Base-by-base conservation (phyloP, 1,284 basidiomycete species). In the Leucoagaricus sp. region DNA sequence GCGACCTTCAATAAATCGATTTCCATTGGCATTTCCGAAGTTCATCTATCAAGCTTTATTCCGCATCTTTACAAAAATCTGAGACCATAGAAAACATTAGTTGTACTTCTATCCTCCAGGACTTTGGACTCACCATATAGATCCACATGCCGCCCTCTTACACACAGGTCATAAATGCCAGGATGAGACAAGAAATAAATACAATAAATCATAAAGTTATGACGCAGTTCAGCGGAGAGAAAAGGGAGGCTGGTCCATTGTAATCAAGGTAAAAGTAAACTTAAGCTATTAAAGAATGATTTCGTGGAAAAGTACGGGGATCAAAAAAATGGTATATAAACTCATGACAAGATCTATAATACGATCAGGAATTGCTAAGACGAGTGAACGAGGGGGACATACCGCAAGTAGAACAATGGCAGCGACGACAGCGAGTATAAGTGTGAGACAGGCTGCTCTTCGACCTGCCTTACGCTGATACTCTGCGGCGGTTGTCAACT, bases 401-500 rank as follows among this genome's bases (percentile, higher is more conserved):
- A 98, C 94, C 65, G 96, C 96, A 36, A 99, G 74, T 29, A 99
- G 77, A 19, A 99, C 94, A 59, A 99, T 78, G n/a, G 85, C 85
- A 23, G 92, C 81, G 13, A 99, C 96, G 59, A 98, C 77, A 29
- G 89, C 86, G 34, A 98, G 77, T 38, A 99, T 85, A 21, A 99
- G 72, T 80, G 96, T 85, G 52, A 99, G 77, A 71, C 95, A 98
- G 2, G 93, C 86, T 57, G 94, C 94, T 21, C 96, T 79, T 38
- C 89, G 83, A 1, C 96, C 96, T 2, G 97, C 96, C 71, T 88
- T 96, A 49, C 94, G 85, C 74, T 99, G 97, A 70, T 98, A 98
- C 31, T 94, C 93, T 61, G 93, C 88, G 1, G 97, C 97, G 10
- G 90, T 91, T 1, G 84, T 86, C 45, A 99, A 81, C 70, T 99